Evolutionary conservation across 306 rosid species (phyloP).

Genomic region (Mimosa pudica): DNA sequence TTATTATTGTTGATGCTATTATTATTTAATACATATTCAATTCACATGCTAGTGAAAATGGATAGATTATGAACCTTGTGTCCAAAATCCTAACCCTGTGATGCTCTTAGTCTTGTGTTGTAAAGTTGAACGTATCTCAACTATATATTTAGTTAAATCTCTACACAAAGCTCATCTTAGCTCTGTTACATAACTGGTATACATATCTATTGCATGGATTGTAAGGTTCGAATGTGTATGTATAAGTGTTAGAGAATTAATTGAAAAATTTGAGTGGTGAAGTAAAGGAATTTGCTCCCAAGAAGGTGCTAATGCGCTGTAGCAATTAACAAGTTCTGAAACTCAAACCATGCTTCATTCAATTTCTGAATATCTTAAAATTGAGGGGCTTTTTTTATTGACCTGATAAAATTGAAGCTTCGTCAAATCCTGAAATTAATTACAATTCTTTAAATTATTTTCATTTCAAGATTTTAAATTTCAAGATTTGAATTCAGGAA

Average conservation of each 20-base stretch:
- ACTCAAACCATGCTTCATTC: not conserved
- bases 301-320: not conserved
- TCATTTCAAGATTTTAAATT: too few relatives aligned
- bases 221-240: not conserved
- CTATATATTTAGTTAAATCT: constrained; percentile 21
- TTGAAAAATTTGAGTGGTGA: not conserved
- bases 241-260: not conserved
- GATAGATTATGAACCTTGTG: constrained; percentile 24
- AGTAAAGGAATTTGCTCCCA: not conserved
- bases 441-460: too few relatives aligned
- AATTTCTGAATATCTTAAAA: not conserved
- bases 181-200: not conserved
- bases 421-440: too few relatives aligned
- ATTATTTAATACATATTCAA: constrained; percentile 39
- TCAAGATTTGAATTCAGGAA: too few relatives aligned
- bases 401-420: too few relatives aligned
- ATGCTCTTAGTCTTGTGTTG: constrained; percentile 15
- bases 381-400: not conserved
- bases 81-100: constrained; percentile 24
- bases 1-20: constrained; percentile 16
- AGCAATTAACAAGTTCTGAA: not conserved
- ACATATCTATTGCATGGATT: not conserved
- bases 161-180: not conserved
- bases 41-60: constrained; percentile 40
- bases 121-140: constrained; percentile 24